A percentile compares a stretch with the other conserved stretches of the same genome.
These are phyloP conservation scores for Themeda triandra DNA, from an alignment of 176 grass and related monocot species.

Conservation along the genomic window DNA sequence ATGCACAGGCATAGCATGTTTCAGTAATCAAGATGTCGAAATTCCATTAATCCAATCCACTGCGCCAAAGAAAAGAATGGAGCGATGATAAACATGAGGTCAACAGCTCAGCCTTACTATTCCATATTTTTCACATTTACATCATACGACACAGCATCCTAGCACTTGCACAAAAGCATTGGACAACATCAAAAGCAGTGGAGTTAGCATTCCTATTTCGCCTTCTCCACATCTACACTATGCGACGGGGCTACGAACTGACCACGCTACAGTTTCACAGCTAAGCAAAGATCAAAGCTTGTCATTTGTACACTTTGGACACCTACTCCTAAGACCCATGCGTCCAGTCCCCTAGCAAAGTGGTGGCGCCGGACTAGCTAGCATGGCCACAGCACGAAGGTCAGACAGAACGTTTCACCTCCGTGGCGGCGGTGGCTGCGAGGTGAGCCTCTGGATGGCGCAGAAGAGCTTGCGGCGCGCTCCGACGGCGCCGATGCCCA, in stretches of 20 bases:
- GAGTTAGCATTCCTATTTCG: background rate
- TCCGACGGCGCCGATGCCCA: slow-evolving; percentile 65
- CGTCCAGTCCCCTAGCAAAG: slow-evolving; percentile 1
- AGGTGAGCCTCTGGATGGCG: slow-evolving; percentile 55
- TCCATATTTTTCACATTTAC: background rate
- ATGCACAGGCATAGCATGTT: background rate
- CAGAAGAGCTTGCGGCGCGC: slow-evolving; percentile 62
- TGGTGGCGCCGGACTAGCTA: background rate
- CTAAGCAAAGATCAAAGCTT: background rate
- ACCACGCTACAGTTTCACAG: slow-evolving; percentile 4
- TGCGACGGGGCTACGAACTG: background rate
- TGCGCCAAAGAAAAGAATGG: background rate
- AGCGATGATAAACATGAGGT: background rate
- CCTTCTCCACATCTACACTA: slow-evolving; percentile 10
- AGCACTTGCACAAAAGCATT: background rate
- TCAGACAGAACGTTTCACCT: slow-evolving; percentile 43
- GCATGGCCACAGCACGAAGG: background rate
- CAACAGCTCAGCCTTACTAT: background rate
- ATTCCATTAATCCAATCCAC: background rate
- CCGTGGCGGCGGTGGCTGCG: background rate
- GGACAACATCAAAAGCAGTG: background rate
- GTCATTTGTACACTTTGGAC: slow-evolving; percentile 10
- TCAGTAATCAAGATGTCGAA: background rate
- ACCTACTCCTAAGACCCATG: background rate
- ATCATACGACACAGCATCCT: background rate